Conservation (phyloP, 2,329 filamentous ascomycete genomes). For the Ustulina deusta region DNA sequence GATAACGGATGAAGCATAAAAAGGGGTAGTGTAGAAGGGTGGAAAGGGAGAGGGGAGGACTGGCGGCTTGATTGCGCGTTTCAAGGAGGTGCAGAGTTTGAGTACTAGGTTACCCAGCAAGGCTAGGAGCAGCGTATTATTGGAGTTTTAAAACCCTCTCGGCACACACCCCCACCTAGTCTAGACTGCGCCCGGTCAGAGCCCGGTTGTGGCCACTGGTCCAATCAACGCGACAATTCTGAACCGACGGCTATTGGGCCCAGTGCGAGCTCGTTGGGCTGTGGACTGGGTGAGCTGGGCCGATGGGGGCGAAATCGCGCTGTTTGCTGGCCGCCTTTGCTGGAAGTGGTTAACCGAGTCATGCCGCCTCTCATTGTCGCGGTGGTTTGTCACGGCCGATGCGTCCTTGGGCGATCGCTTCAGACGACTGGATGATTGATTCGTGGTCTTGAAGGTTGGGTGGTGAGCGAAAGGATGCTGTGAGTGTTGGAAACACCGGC, state of each 20-base stretch:
- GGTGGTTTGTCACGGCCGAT: slow-evolving; percentile 9
- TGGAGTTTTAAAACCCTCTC: slow-evolving; percentile 48
- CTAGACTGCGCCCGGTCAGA: slow-evolving; percentile 29
- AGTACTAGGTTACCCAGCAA: slow-evolving; percentile 42
- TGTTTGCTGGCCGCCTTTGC: slow-evolving; percentile 29
- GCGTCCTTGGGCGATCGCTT: slow-evolving; percentile 15
- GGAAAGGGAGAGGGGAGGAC: slow-evolving; percentile 39
- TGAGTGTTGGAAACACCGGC: neutral
- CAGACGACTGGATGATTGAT: neutral
- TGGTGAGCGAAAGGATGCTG: neutral
- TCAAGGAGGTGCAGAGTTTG: slow-evolving; percentile 48
- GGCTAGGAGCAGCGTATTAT: slow-evolving; percentile 34
- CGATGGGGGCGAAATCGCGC: slow-evolving; percentile 30
- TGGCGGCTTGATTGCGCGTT: slow-evolving; percentile 46
- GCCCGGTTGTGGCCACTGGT: slow-evolving; percentile 10
- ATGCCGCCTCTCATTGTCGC: slow-evolving; percentile 33
- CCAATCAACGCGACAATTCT: slow-evolving; percentile 40
- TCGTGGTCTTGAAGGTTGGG: neutral
- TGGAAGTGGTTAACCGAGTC: slow-evolving; percentile 47
- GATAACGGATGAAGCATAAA: slow-evolving; percentile 39
- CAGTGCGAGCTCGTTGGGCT: slow-evolving; percentile 44
- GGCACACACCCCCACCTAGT: slow-evolving; percentile 40
- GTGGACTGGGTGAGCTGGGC: slow-evolving; percentile 24
- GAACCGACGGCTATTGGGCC: slow-evolving; percentile 39
- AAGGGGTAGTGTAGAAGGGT: slow-evolving; percentile 29